These are phyloP conservation scores for Leptoxyphium fumago DNA, from an alignment of 2,329 filamentous ascomycete genomes.

Conservation along the genomic window DNA sequence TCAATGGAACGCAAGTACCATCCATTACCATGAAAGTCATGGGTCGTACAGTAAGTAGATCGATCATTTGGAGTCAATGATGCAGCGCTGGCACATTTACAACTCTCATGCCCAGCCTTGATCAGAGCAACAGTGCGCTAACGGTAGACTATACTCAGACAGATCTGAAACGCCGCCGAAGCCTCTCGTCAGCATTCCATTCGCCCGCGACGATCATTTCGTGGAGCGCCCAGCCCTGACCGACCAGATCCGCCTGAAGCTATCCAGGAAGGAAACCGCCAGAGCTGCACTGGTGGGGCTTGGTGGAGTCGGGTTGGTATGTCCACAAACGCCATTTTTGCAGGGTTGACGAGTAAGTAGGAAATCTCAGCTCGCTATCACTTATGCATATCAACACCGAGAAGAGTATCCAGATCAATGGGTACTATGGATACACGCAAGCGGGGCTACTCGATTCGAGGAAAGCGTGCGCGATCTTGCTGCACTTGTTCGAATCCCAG, in stretches of 20 bases:
- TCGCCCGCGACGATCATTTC: slow-evolving; percentile 8
- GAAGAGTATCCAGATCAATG: slow-evolving; percentile 6
- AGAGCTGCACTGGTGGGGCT: slow-evolving; percentile 10
- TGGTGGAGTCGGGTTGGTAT: slow-evolving; percentile 12
- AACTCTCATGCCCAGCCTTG: neutral
- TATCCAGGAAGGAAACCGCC: slow-evolving; percentile 3
- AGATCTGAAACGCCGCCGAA: slow-evolving; percentile 1
- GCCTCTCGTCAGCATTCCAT: slow-evolving; percentile 8
- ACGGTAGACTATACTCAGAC: neutral
- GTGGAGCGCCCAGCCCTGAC: slow-evolving; percentile 7
- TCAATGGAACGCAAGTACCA: neutral
- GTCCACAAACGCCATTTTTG: neutral
- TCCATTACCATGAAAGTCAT: neutral
- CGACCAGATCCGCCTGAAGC: slow-evolving; percentile 3
- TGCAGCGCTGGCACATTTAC: neutral
- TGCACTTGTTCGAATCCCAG: slow-evolving; percentile 4
- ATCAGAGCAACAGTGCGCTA: too few relatives aligned
- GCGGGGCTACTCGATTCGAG: slow-evolving; percentile 10
- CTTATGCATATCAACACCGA: slow-evolving; percentile 6
- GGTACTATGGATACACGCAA: slow-evolving; percentile 14
- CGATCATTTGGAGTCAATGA: neutral
- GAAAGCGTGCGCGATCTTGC: slow-evolving; percentile 7
- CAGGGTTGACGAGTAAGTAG: slow-evolving; percentile 5
- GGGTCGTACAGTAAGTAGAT: neutral
- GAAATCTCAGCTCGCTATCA: slow-evolving; percentile 15